Percentiles rank a stretch among this genome's conserved stretches.
Conservation (phyloP, 805 yeast species). For the Candida coleopterorum region DNA sequence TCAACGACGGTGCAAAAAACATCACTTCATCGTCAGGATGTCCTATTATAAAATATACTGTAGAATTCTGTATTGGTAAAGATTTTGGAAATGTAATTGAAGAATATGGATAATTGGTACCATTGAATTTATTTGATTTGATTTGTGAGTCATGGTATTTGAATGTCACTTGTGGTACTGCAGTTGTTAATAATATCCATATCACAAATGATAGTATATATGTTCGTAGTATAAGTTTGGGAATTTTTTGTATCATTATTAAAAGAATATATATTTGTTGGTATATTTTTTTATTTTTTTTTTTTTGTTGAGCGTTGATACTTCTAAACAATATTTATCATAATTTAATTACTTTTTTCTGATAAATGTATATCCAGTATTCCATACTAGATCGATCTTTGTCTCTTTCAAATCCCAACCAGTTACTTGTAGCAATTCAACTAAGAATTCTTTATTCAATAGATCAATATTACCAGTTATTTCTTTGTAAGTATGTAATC, state of each 20-base stretch:
- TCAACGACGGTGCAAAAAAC: constrained; percentile 85
- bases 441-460: constrained; percentile 26
- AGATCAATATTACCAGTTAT: constrained; percentile 28
- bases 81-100: constrained; percentile 33
- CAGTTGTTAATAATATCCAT: constrained; percentile 38
- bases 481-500: constrained; percentile 53
- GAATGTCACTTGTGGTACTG: constrained; percentile 32
- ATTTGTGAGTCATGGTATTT: constrained; percentile 27
- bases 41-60: constrained; percentile 62
- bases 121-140: constrained; percentile 20
- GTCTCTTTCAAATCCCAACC: constrained; percentile 44
- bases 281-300: neutral
- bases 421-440: constrained; percentile 33
- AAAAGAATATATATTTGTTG: constrained; percentile 1
- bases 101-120: constrained; percentile 26
- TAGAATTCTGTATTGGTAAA: constrained; percentile 28
- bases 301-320: constrained; percentile 3
- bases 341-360: constrained; percentile 21
- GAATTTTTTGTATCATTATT: constrained; percentile 8
- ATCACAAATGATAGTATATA: constrained; percentile 23
- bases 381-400: constrained; percentile 41
- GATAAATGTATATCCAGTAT: constrained; percentile 48
- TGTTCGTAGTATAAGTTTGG: constrained; percentile 10
- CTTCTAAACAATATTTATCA: neutral
- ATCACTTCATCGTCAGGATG: constrained; percentile 99